phyloP scores from a whole-genome alignment of 345 rosid species.

The Erysimum cheiranthoides region DNA sequence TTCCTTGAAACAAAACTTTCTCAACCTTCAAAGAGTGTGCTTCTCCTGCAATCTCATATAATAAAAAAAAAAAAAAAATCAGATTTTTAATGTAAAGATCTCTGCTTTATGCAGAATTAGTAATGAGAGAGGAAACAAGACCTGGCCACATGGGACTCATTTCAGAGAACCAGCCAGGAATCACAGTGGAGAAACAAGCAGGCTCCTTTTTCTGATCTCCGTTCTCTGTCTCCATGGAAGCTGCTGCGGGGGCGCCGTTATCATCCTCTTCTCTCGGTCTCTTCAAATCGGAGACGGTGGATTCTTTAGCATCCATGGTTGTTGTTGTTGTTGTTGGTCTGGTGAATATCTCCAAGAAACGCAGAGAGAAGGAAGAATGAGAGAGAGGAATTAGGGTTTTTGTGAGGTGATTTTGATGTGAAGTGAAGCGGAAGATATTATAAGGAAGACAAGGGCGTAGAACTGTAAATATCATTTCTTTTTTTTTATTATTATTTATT shows the following conservation, averaged over 20 bases:
- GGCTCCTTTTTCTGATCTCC: slow-evolving; percentile 43
- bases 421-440: slow-evolving; percentile 40
- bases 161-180: slow-evolving; percentile 93
- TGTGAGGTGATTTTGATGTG: slow-evolving; percentile 13
- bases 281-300: slow-evolving; percentile 55
- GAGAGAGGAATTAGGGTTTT: slow-evolving; percentile 42
- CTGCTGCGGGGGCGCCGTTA: slow-evolving; percentile 47
- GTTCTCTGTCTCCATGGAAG: slow-evolving; percentile 49
- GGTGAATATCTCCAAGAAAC: neutral
- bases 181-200: slow-evolving; percentile 65
- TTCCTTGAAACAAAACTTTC: slow-evolving; percentile 73
- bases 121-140: slow-evolving; percentile 16
- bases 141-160: slow-evolving; percentile 97
- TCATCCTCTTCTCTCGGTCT: slow-evolving; percentile 68
- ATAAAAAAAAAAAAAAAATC: neutral
- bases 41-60: slow-evolving; percentile 64
- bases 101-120: neutral
- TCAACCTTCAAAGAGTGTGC: slow-evolving; percentile 85
- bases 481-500: neutral
- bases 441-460: slow-evolving; percentile 1
- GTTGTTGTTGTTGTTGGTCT: neutral
- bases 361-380: neutral
- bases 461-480: slow-evolving; percentile 9
- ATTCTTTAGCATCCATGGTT: slow-evolving; percentile 40
- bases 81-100: neutral